Evolutionary conservation across 2,329 filamentous ascomycete species (phyloP).

Genomic region (Domatiomyces catenatus): DNA sequence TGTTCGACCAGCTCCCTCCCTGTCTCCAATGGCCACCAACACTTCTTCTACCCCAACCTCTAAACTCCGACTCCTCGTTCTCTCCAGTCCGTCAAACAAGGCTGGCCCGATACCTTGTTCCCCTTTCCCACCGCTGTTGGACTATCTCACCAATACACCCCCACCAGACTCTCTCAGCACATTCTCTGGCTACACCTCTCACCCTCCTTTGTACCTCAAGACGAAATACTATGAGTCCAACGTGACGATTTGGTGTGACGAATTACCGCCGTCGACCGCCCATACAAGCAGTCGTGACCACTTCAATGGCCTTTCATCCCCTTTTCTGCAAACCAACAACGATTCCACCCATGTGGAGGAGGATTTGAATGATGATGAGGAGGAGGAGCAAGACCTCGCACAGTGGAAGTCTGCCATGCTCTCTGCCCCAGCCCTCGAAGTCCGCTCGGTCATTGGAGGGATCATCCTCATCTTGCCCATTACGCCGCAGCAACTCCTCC

Average conservation of each 20-base stretch:
- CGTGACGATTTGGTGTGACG: constrained; percentile 33
- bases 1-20: neutral
- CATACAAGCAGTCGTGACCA: neutral
- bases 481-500: constrained; percentile 2
- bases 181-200: constrained; percentile 33
- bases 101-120: too few relatives aligned
- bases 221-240: constrained; percentile 32
- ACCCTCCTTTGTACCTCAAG: constrained; percentile 25
- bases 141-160: constrained; percentile 9
- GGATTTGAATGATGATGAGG: neutral
- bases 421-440: constrained; percentile 26
- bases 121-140: constrained; percentile 14
- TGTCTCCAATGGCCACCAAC: neutral
- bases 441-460: constrained; percentile 31
- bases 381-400: constrained; percentile 1
- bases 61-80: constrained; percentile 14
- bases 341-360: neutral
- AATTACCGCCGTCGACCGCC: constrained; percentile 21
- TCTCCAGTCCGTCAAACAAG: constrained; percentile 11
- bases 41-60: constrained; percentile 5
- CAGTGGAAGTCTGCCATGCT: constrained; percentile 29
- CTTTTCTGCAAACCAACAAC: neutral
- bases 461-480: constrained; percentile 25
- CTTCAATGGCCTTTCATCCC: neutral
- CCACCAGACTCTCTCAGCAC: constrained; percentile 15